Evolutionary conservation across 2,329 filamentous ascomycete genomes (phyloP), one percentile per base, ranked within the genome.

Genomic region (Xylariaceae sp.): DNA sequence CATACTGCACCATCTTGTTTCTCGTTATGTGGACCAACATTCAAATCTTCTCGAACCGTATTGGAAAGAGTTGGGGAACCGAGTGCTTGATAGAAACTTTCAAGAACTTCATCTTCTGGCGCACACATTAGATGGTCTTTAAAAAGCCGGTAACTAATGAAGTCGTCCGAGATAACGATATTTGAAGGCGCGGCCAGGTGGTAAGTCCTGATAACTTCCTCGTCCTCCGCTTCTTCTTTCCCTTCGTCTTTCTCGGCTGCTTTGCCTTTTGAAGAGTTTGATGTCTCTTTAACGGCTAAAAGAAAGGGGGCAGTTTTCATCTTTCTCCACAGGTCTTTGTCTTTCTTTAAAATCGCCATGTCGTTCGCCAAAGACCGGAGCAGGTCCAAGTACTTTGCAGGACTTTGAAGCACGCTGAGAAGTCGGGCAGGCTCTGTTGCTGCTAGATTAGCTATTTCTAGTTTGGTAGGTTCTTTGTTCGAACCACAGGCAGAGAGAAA

Each of bases 401-500:
- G 80, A 51, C 81, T 87, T 62, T 92, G 86, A 51, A 99, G 81
- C 1, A 87, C 85, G 30, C 88, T 84, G 22, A 95, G 83, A 49
- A 99, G 79, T 43, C 88, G 83, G 3, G 87, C 86, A 2, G 94
- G 92, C 67, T 96, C 91, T 52, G 79, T 83, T 49, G 90, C 89
- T n/a, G 94, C 80, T 70, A 95, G 84, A 37, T 83, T 79, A 4
- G 92, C 92, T 61, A 99, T 82, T 69, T 99, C 94, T 2, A 82
- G 70, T 63, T 89, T 94, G 2, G 87, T 95, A 3, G 94, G 94
- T 70, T 99, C 92, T 58, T 83, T 85, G 71, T 95, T 96, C 2
- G 91, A 92, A 9, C 94, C 94, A 60, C 92, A 89, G 58, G 89
- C 88, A 63, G 91, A 82, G 16, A 99, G 74, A 65, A 99, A 99